These are phyloP conservation scores for Curvularia lunata DNA, from an alignment of 2,329 filamentous ascomycete species.

Conservation along the genomic window DNA sequence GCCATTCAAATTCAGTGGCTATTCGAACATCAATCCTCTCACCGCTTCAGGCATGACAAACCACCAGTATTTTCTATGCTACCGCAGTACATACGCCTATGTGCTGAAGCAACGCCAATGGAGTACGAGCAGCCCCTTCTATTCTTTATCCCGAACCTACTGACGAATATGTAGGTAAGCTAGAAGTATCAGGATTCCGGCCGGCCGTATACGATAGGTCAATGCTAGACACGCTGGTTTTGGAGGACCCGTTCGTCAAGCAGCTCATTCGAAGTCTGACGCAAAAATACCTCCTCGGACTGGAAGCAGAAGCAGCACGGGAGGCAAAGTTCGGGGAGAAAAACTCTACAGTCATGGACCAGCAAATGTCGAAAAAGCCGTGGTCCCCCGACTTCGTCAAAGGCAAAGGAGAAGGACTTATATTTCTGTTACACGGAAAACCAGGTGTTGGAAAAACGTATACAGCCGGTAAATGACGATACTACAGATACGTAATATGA, in stretches of 20 bases:
- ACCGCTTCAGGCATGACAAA: not conserved
- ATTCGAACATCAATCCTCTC: not conserved
- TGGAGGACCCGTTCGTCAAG: not conserved
- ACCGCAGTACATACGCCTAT: not conserved
- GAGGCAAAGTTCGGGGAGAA: not conserved
- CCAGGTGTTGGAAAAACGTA: conserved; percentile 36
- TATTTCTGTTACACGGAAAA: conserved; percentile 32
- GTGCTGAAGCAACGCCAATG: conserved; percentile 1
- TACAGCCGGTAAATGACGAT: conserved; percentile 21
- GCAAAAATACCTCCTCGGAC: not conserved
- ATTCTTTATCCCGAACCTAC: not conserved
- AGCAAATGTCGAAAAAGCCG: not conserved
- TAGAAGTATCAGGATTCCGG: not conserved
- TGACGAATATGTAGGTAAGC: not conserved
- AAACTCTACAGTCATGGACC: not conserved
- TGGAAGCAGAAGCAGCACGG: not conserved
- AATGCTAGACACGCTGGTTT: not conserved
- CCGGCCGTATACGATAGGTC: not conserved
- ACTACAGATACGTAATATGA: not conserved
- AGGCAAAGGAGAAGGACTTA: conserved; percentile 30
- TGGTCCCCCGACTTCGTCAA: conserved; percentile 14
- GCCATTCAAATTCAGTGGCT: conserved; percentile 1
- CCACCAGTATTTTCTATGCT: not conserved
- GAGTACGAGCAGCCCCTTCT: not conserved
- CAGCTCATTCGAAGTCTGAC: conserved; percentile 1